Percentiles rank a stretch among this genome's conserved stretches.
These are phyloP conservation scores for Phialemoniopsis sp. DNA, from an alignment of 2,329 filamentous ascomycete species.

Conservation along the genomic window DNA sequence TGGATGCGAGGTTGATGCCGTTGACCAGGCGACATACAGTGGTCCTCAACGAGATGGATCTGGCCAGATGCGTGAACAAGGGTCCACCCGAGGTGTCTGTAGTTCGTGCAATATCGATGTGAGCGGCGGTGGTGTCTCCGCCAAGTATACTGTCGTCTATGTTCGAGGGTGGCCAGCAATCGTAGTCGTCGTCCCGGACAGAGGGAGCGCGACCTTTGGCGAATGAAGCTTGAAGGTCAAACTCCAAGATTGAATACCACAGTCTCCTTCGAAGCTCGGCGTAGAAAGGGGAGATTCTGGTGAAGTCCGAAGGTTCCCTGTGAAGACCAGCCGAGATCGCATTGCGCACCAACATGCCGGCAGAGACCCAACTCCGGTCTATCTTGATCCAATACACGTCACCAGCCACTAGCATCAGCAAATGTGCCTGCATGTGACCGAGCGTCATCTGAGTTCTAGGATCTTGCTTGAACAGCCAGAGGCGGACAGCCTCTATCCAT, in stretches of 20 bases:
- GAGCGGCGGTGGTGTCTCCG: too few relatives aligned
- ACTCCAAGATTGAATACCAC: slow-evolving; percentile 16
- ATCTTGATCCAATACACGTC: slow-evolving; percentile 8
- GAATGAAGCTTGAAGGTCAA: slow-evolving; percentile 16
- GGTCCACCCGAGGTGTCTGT: too few relatives aligned
- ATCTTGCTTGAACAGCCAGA: slow-evolving; percentile 7
- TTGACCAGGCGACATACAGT: slow-evolving; percentile 1
- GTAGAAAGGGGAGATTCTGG: slow-evolving; percentile 10
- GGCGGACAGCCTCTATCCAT: slow-evolving; percentile 5
- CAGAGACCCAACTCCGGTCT: slow-evolving; percentile 6
- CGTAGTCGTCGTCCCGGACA: slow-evolving; percentile 13
- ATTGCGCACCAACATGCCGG: slow-evolving; percentile 4
- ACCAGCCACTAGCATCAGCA: slow-evolving; percentile 6
- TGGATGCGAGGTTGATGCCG: slow-evolving; percentile 2
- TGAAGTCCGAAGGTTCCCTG: slow-evolving; percentile 5
- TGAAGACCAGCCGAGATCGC: slow-evolving; percentile 7
- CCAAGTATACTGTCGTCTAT: slow-evolving; percentile 24
- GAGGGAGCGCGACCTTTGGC: slow-evolving; percentile 12
- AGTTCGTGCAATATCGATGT: too few relatives aligned
- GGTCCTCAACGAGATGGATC: too few relatives aligned
- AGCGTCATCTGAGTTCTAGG: slow-evolving; percentile 6
- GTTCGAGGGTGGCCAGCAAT: slow-evolving; percentile 11
- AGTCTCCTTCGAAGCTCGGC: slow-evolving; percentile 17
- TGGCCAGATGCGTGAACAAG: too few relatives aligned
- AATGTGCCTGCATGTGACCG: slow-evolving; percentile 5